These are phyloP conservation scores for Zasmidium cellare DNA, from an alignment of 2,329 filamentous ascomycete genomes.

Conservation along the genomic window DNA sequence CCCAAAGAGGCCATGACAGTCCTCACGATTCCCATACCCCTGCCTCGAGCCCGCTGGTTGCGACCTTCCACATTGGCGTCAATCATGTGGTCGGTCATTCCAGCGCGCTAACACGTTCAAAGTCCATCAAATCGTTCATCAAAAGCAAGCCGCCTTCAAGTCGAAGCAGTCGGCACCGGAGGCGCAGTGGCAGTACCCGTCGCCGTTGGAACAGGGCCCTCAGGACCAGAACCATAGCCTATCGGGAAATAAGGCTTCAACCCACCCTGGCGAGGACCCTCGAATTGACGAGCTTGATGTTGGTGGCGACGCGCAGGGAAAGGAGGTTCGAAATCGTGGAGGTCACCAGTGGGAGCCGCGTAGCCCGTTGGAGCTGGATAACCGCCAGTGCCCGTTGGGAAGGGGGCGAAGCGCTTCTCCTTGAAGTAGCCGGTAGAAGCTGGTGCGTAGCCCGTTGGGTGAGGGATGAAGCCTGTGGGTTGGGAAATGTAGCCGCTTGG, in stretches of 20 bases:
- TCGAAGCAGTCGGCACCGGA: background rate
- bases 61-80: no score
- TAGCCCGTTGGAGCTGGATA: background rate
- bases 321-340: background rate
- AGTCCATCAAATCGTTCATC: no score
- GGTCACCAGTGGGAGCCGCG: background rate
- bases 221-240: background rate
- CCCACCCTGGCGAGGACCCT: background rate
- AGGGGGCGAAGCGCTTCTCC: background rate
- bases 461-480: background rate
- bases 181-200: background rate
- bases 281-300: background rate
- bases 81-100: background rate
- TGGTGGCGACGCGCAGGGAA: background rate
- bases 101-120: background rate
- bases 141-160: no score
- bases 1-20: no score
- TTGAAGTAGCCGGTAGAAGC: background rate
- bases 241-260: conserved; percentile 2
- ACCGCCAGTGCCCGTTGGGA: background rate
- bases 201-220: background rate
- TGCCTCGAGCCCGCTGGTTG: no score
- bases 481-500: background rate
- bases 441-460: background rate
- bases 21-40: no score